These are phyloP conservation scores for Microdochium nivale DNA, from an alignment of 2,329 filamentous ascomycete species.

Conservation along the genomic window DNA sequence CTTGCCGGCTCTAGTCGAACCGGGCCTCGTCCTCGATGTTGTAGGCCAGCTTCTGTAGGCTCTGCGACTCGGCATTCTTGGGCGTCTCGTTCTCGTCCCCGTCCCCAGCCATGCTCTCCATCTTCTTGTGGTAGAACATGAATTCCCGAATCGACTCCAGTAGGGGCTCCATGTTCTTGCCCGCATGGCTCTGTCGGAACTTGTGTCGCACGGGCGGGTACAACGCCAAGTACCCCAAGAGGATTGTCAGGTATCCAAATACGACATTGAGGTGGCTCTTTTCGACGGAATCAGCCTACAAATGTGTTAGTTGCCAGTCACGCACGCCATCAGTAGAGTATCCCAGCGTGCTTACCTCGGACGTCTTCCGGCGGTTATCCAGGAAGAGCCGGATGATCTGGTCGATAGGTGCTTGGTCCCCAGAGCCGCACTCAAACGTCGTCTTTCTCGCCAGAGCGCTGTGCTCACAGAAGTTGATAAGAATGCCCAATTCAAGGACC, in stretches of 20 bases:
- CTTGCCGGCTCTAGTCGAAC: neutral
- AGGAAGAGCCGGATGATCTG: constrained; percentile 57
- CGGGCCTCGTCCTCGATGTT: neutral
- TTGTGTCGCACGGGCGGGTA: constrained; percentile 32
- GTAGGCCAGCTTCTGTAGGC: neutral
- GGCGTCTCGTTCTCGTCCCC: neutral
- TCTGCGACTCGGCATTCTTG: neutral
- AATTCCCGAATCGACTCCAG: constrained; percentile 47
- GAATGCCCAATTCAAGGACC: constrained; percentile 68
- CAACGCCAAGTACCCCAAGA: constrained; percentile 74
- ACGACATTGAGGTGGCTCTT: constrained; percentile 75
- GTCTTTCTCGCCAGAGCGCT: constrained; percentile 51
- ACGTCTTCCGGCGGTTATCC: constrained; percentile 54
- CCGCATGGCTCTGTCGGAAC: constrained; percentile 31
- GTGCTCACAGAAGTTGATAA: constrained; percentile 84
- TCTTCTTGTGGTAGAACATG: constrained; percentile 39
- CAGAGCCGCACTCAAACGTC: constrained; percentile 29
- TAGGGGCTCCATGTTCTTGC: constrained; percentile 34
- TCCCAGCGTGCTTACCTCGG: constrained; percentile 49
- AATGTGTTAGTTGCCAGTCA: constrained; percentile 10
- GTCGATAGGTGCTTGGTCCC: constrained; percentile 39
- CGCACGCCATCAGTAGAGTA: neutral
- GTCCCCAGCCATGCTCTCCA: constrained; percentile 21
- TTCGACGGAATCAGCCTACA: constrained; percentile 59
- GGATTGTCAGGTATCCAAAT: constrained; percentile 76